Conservation (phyloP, 2,329 filamentous ascomycete genomes). For the Arthrobotrys pseudoclavata region DNA sequence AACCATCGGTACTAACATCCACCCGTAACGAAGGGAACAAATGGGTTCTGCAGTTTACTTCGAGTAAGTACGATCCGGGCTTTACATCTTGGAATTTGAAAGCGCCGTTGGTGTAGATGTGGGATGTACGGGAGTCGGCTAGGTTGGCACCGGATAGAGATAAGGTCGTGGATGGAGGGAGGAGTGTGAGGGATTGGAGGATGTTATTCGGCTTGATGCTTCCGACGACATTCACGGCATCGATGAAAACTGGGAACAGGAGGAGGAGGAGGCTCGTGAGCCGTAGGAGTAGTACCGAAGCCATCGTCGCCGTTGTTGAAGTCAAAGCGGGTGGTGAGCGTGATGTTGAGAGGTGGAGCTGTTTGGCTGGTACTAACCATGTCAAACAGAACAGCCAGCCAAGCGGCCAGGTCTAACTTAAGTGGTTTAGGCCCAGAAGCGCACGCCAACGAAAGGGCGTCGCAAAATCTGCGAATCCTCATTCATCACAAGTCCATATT, state of each 20-base stretch:
- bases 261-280: conserved; percentile 36
- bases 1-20: conserved; percentile 73
- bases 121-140: conserved; percentile 50
- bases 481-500: too few relatives aligned
- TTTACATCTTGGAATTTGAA: conserved; percentile 57
- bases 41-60: conserved; percentile 81
- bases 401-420: background rate
- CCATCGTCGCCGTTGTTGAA: conserved; percentile 16
- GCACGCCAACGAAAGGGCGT: background rate
- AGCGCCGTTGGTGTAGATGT: conserved; percentile 52
- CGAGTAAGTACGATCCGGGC: conserved; percentile 81
- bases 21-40: conserved; percentile 84
- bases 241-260: conserved; percentile 38
- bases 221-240: conserved; percentile 42
- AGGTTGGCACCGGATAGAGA: conserved; percentile 45
- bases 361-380: background rate
- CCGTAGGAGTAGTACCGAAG: background rate
- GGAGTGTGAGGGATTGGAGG: conserved; percentile 36
- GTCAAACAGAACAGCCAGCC: conserved; percentile 1
- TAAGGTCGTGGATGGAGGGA: conserved; percentile 51
- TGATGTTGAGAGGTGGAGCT: conserved; percentile 20
- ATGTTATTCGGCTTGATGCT: conserved; percentile 47
- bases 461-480: background rate
- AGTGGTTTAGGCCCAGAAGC: background rate
- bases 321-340: background rate